Base-by-base conservation (phyloP, 2,329 filamentous ascomycete species). In the Rachicladosporium sp. region DNA sequence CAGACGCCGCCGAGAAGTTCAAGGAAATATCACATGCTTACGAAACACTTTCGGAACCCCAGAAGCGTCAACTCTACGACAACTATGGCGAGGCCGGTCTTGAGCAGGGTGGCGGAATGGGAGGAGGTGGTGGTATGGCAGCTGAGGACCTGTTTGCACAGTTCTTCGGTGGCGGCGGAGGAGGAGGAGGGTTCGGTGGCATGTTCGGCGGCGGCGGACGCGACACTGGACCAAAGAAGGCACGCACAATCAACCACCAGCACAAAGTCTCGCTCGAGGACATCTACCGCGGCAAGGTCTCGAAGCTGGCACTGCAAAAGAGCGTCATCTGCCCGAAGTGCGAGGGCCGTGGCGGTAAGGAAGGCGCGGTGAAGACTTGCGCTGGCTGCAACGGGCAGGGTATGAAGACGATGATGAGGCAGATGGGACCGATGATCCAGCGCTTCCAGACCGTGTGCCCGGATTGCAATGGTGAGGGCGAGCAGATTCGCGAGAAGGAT, bases 371-470 rank as follows among this genome's bases (percentile, higher is more conserved):
- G 49, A 89, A 88, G 70, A 84, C 82, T 56, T 98, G 91, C 66
- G 60, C 76, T 31, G 83, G 86, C 57, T 98, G 91, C 64, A 86
- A 93, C 56, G 91, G 91, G 50, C 78, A 82, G 48, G 91, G 91
- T 65, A 94, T 95, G 84, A 96, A 96, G 82, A 95, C 85, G 31
- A 96, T 98, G 89, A 95, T 98, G 91, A 83, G 93, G 61, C 91
- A 98, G 68, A 96, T 98, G 88, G 91, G 91, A 37, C 91, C 91
- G 44, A 98, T 98, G 91, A 96, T 98, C 54, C 93, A 98, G 70
- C 85, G 91, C 43, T 98, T 98, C 78, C 91, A 98, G 73, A 96
- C 89, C 23, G 88, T 95, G 54, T 98, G 91, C 75, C 84, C 88
- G 21, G 93, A 98, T 68, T 98, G 91, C 63, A 89, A 91, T 54